Evolutionary conservation across 2,329 filamentous ascomycete genomes (phyloP), one percentile per base, ranked within the genome.

Genomic region (Cercospora sp.): DNA sequence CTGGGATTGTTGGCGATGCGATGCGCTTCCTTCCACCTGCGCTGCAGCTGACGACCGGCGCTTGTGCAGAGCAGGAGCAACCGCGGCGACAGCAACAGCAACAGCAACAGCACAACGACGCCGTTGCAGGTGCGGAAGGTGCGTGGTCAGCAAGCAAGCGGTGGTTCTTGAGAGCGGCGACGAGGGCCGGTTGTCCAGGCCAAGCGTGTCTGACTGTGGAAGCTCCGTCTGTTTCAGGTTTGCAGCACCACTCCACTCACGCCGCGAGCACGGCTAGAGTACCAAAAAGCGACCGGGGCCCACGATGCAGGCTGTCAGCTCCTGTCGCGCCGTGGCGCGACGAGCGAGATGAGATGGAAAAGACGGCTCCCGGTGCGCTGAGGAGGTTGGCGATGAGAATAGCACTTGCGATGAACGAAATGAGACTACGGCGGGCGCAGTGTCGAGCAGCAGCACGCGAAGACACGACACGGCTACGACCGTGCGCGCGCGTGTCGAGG

Each of bases 161-260:
- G 53, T 28, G 53, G 24, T 58, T 30, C 5, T 58, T 30, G 53
- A 58, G 53, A 4, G 61, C 34, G 30, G 30, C 32, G 49, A 63
- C 32, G 43, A 57, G 62, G 30, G 62, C 32, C 18, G 37, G 34
- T 7, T 18, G 59, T 26, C 30, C 32, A 32, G 53, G 30, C 28
- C 62, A 49, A 51, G 49, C 49, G 30, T 58, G 62, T 64, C 62
- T 64, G 32, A 51, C 32, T n/a, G 62, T 57, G 43, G 13, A 37
- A 49, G 49, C 28, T 21, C 32, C 61, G 51, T 51, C 37, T 64
- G 62, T 64, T 64, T 64, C 62, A 64, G 62, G 45, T 24, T 21
- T 24, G 45, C 45, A 51, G 45, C 45, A 26, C 21, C 45, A 51
- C 45, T 51, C 45, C 45, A 51, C 45, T 51, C 45, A 24, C 45